A percentile compares a stretch with the other conserved stretches of the same genome.
phyloP scores from a whole-genome alignment of 805 yeast genomes.

The Yarrowia sp. region DNA sequence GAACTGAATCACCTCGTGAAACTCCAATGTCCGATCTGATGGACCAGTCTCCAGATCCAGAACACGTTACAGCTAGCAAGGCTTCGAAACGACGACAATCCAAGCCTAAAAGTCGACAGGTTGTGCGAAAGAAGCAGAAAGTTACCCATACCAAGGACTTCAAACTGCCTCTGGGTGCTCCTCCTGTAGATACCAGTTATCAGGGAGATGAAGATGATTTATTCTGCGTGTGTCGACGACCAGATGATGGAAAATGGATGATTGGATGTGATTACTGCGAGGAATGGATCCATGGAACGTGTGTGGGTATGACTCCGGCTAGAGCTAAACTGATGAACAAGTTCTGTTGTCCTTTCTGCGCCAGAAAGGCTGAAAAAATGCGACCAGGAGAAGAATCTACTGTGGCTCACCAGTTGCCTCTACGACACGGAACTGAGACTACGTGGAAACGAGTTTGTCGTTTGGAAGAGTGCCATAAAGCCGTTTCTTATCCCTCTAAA shows the following conservation, averaged over 20 bases:
- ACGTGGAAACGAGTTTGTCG: constrained; percentile 79
- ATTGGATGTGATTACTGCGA: constrained; percentile 94
- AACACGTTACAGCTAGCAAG: background rate
- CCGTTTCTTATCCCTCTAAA: constrained; percentile 54
- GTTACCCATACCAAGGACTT: background rate
- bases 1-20: background rate
- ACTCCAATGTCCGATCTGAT: background rate
- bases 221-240: constrained; percentile 73
- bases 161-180: constrained; percentile 3
- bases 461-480: constrained; percentile 52
- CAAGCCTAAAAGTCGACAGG: background rate
- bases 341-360: constrained; percentile 73
- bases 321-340: constrained; percentile 57
- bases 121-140: background rate
- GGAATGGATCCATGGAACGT: constrained; percentile 88
- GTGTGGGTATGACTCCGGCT: constrained; percentile 58
- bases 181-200: constrained; percentile 38
- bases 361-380: background rate
- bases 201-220: constrained; percentile 42
- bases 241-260: constrained; percentile 81
- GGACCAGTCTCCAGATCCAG: constrained; percentile 3
- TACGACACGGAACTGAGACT: constrained; percentile 39
- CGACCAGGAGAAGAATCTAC: background rate
- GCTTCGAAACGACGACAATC: background rate
- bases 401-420: constrained; percentile 1